Base-by-base conservation (phyloP, 768 basidiomycete species). In the Clitopilus passeckerianus region DNA sequence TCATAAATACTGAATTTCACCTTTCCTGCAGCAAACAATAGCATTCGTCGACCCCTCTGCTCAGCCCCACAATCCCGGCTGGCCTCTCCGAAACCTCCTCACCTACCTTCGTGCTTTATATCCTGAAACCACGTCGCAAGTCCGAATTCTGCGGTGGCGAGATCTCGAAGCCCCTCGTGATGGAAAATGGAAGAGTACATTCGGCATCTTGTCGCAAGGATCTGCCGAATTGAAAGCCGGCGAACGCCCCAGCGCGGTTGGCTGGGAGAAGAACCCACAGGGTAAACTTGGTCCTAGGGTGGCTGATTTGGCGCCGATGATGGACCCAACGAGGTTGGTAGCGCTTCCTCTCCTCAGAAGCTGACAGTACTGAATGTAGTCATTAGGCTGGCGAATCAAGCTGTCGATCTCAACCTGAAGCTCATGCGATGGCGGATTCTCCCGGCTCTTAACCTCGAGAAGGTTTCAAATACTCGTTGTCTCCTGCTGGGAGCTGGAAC, bases 351-450 rank as follows among this genome's bases (percentile, higher is more conserved):
- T 55, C 18, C 16, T n/a, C n/a, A 3, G 8, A 37, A 24, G 8
- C n/a, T 2, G 12, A 22, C n/a, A n/a, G 5, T 54, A 27, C 52
- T 52, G 41, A 57, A 22, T 52, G 10, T 33, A n/a, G 14, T 34
- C 18, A 2, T 20, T 63, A 94, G 94, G 64, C 82, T 98, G 5
- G 95, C 96, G 0, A 87, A 92, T 63, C 96, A 99, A 72, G 97
- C 97, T 0, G 94, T 98, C n/a, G 95, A 98, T 73, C 78, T 99
- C 41, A 99, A 98, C 69, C 78, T 98, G 53, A 98, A 98, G 70
- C 81, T 99, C 43, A 98, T 99, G 96, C 84, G 93, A 18, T 98
- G 96, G 96, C 84, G 96, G 18, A 94, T 98, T 63, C 77, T 98
- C 18, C 97, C 97, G 14, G 75, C 83, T 0, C 85, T 99, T 54